Evolutionary conservation across 2,329 filamentous ascomycete genomes (phyloP).

Genomic region (Fusarium sp.): DNA sequence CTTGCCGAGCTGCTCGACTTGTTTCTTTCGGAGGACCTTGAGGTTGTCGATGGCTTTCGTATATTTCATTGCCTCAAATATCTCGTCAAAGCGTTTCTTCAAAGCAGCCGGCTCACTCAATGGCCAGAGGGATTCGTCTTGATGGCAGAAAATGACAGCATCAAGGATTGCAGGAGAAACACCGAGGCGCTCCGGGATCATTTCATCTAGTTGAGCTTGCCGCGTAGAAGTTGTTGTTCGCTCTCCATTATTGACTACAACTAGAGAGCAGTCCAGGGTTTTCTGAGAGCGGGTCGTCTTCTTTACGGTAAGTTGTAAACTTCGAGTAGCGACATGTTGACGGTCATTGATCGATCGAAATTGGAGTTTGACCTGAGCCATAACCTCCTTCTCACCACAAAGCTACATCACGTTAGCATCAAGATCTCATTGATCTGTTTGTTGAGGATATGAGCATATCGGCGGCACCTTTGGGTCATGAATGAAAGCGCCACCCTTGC

Average conservation of each 20-base stretch:
- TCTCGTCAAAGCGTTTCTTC: constrained; percentile 96
- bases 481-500: constrained; percentile 89
- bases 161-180: constrained; percentile 91
- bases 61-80: constrained; percentile 96
- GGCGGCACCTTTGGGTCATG: constrained; percentile 85
- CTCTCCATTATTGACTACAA: constrained; percentile 82
- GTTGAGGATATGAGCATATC: not conserved
- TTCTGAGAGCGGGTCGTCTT: constrained; percentile 80
- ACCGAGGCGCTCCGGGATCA: constrained; percentile 86
- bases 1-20: constrained; percentile 76
- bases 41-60: constrained; percentile 97
- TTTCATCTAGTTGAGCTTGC: constrained; percentile 80
- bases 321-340: constrained; percentile 84
- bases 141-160: constrained; percentile 97
- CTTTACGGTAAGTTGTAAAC: constrained; percentile 85
- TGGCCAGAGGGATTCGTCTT: constrained; percentile 97
- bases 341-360: constrained; percentile 82
- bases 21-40: constrained; percentile 83
- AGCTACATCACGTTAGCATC: constrained; percentile 56
- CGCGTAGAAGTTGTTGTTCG: constrained; percentile 80
- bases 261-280: constrained; percentile 81
- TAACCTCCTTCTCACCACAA: constrained; percentile 83
- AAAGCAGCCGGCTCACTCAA: constrained; percentile 85
- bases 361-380: constrained; percentile 89
- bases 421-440: not conserved